Evolutionary conservation across 768 basidiomycete species (phyloP).

Genomic region (Wakefieldia striispora): DNA sequence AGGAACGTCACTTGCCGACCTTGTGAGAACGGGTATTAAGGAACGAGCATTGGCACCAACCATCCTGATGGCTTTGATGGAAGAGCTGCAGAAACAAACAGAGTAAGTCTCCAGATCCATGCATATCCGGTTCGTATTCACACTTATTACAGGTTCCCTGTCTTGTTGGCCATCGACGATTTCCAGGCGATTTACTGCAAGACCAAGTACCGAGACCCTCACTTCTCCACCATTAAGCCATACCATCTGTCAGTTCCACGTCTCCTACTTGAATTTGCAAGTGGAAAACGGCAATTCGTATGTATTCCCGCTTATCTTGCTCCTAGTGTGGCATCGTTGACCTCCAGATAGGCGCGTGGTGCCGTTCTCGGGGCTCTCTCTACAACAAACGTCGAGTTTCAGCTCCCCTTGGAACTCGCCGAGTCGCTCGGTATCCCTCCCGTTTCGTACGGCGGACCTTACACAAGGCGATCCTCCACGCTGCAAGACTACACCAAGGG

Average conservation of each 20-base stretch:
- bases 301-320: conserved; percentile 27
- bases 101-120: conserved; percentile 41
- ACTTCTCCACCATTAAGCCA: conserved; percentile 63
- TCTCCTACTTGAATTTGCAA: conserved; percentile 72
- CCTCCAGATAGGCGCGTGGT: conserved; percentile 53
- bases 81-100: conserved; percentile 61
- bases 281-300: conserved; percentile 69
- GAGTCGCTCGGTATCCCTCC: conserved; percentile 54
- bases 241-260: conserved; percentile 81
- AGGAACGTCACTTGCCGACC: conserved; percentile 50
- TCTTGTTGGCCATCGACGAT: conserved; percentile 85
- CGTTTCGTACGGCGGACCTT: conserved; percentile 47
- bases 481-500: conserved; percentile 56
- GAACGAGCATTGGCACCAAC: conserved; percentile 51
- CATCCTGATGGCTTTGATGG: conserved; percentile 57
- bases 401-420: conserved; percentile 58
- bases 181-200: conserved; percentile 76
- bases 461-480: conserved; percentile 49
- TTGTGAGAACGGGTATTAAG: conserved; percentile 58
- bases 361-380: conserved; percentile 72
- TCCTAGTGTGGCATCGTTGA: neutral
- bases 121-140: neutral
- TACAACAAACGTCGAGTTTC: conserved; percentile 55
- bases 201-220: conserved; percentile 71
- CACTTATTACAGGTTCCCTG: conserved; percentile 54